phyloP scores from a whole-genome alignment of 139 green algal genomes.

The Astrephomene gubernaculifera region DNA sequence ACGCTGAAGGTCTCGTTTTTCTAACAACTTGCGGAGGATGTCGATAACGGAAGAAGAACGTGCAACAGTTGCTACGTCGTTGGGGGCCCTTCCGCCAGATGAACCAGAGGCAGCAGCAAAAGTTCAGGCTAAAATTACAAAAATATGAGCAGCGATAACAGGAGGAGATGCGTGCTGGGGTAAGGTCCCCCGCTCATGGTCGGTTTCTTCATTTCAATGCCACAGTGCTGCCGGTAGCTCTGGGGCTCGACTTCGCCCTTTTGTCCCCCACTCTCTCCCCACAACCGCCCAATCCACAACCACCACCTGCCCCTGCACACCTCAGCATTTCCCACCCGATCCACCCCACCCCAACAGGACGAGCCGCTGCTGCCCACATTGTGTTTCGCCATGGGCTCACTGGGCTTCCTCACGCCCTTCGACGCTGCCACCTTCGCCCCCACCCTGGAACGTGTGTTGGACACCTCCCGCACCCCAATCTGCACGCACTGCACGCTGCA shows the following conservation, averaged over 20 bases:
- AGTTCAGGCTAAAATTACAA: background rate
- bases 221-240: too few relatives aligned
- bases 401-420: constrained; percentile 95
- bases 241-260: too few relatives aligned
- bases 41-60: too few relatives aligned
- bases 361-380: constrained; percentile 85
- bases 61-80: background rate
- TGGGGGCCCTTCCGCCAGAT: background rate
- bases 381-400: constrained; percentile 92
- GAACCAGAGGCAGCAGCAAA: background rate
- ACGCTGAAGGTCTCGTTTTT: too few relatives aligned
- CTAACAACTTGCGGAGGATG: too few relatives aligned
- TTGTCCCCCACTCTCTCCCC: too few relatives aligned
- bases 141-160: background rate
- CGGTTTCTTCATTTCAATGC: too few relatives aligned
- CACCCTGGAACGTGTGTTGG: constrained; percentile 72
- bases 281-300: too few relatives aligned
- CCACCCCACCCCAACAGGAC: constrained; percentile 55
- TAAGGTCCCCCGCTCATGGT: too few relatives aligned
- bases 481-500: constrained; percentile 92
- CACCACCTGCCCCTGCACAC: too few relatives aligned
- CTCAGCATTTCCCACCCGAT: too few relatives aligned
- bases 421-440: constrained; percentile 68
- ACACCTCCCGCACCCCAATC: constrained; percentile 67
- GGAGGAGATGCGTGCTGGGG: background rate